Percentiles rank a stretch among this genome's conserved stretches.
Evolutionary conservation across 306 rosid genomes (phyloP).

Genomic region (Quercus alba): DNA sequence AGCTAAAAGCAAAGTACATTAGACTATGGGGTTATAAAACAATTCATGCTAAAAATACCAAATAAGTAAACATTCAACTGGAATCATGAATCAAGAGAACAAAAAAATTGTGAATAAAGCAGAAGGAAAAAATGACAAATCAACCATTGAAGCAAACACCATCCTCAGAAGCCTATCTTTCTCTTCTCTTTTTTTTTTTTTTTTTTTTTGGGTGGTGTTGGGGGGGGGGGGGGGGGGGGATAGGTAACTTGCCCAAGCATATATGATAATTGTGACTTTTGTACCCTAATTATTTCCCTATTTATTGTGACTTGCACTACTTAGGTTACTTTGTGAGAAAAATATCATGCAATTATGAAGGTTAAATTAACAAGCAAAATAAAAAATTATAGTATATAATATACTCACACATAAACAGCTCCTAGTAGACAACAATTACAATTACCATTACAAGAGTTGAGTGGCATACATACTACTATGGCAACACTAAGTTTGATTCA

Average conservation of each 20-base stretch:
- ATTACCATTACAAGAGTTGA: neutral
- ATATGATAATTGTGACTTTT: neutral
- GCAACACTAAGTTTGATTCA: neutral
- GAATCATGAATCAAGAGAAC: neutral
- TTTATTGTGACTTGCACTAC: neutral
- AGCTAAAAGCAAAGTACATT: neutral
- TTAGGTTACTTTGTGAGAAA: neutral
- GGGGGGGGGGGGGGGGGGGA: too few relatives aligned
- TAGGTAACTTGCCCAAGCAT: neutral
- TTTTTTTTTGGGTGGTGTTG: too few relatives aligned
- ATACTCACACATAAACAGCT: neutral
- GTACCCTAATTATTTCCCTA: too few relatives aligned
- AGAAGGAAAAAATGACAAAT: neutral
- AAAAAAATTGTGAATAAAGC: neutral
- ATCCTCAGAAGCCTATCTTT: neutral
- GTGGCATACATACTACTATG: neutral
- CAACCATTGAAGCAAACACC: neutral
- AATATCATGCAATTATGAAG: neutral
- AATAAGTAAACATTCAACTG: neutral
- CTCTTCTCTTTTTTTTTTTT: too few relatives aligned
- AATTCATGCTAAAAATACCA: neutral
- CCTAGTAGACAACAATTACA: neutral
- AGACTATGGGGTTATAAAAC: neutral
- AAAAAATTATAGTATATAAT: neutral
- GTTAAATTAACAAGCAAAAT: neutral